Evolutionary conservation across 768 basidiomycete genomes (phyloP).

Genomic region (Cantharellus anzutake): DNA sequence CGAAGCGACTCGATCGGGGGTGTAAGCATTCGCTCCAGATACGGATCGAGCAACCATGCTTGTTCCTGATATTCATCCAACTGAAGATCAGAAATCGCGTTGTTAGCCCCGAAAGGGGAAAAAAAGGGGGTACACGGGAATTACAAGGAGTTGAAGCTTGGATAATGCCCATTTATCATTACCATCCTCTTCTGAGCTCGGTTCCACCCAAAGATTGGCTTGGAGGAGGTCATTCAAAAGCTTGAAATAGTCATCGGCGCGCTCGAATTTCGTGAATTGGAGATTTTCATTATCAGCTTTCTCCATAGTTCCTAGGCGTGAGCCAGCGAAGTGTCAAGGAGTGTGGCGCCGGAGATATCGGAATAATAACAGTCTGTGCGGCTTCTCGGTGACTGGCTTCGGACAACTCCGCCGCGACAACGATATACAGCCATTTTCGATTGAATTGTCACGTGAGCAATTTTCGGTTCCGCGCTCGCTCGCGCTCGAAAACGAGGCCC

Average conservation of each 20-base stretch:
- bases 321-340: no score
- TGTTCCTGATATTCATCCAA: conserved; percentile 85
- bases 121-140: background rate
- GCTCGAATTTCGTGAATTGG: background rate
- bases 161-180: background rate
- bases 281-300: background rate
- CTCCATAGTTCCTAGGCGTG: background rate
- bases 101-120: background rate
- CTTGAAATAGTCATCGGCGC: background rate
- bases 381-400: no score
- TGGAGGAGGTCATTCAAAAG: background rate
- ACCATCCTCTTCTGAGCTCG: background rate
- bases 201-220: background rate
- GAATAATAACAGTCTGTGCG: no score
- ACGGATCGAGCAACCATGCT: conserved; percentile 80
- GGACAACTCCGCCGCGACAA: no score
- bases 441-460: no score
- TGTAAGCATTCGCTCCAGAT: conserved; percentile 54
- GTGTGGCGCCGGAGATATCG: no score
- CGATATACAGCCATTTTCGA: no score
- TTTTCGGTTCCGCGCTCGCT: no score
- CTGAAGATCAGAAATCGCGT: background rate
- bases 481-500: no score
- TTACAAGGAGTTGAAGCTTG: background rate
- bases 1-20: conserved; percentile 55